Evolutionary conservation across 1,139 yeast genomes (phyloP), one percentile per base, ranked within the genome.

Genomic region (Yamadazyma mexicana): DNA sequence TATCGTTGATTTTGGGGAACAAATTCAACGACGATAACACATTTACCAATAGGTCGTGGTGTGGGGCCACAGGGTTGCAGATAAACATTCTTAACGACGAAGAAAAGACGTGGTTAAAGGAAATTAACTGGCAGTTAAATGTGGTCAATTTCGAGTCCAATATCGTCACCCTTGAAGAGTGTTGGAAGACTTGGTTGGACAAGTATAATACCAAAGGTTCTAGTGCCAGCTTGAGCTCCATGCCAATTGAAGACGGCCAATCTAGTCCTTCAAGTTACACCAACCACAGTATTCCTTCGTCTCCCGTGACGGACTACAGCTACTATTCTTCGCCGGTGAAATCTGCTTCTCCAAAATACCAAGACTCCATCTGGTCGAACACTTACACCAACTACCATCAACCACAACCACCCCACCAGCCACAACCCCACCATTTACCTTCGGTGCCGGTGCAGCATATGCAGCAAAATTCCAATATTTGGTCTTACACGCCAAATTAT

Each of bases 21-120:
- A 92, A 92, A 64, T 87, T 89, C 61, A 89, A 91, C 58, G 98
- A 92, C 62, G 98, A 92, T 66, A 89, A 91, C 64, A 92, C 98
- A 18, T 92, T 92, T 57, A 89, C 96, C 45, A 92, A 91, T 66
- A 82, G 82, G 56, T 88, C 96, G 8, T 92, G 98, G 98, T 77
- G 89, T 34, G 92, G 89, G 41, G 98, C 97, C 17, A 87, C 97
- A 11, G 95, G 95, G 18, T 74, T 92, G 47, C 66, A 78, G 12
- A 72, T 87, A 39, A 54, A 55, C 3, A 66, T 73, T 29, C 71
- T 92, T 46, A 88, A 91, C 54, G 57, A 62, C 17, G 69, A 79
- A 48, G 98, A 92, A 66, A 76, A 77, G 43, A 71, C 68, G 36
- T 92, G 98, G 97, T 73, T 92, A 39, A 55, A 54, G 12, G 75